Conservation (phyloP, 2,329 filamentous ascomycete genomes). For the Aureobasidium leucospermi region DNA sequence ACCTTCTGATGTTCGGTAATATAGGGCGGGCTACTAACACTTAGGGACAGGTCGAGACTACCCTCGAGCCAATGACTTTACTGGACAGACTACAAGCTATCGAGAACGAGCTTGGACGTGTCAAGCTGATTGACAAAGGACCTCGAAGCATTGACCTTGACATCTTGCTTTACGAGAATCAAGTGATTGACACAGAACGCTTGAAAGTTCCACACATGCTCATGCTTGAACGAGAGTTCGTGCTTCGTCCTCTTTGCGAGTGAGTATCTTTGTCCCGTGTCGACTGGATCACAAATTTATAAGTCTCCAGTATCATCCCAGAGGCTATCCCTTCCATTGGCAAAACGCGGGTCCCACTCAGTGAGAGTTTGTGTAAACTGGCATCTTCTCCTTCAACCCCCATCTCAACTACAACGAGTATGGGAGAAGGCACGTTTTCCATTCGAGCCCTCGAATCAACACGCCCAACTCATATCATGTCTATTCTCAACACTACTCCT, state of each 20-base stretch:
- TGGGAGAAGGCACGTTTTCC: constrained; percentile 29
- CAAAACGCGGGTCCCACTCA: constrained; percentile 17
- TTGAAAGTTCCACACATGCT: constrained; percentile 78
- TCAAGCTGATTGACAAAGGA: constrained; percentile 84
- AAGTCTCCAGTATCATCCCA: constrained; percentile 34
- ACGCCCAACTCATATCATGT: constrained; percentile 75
- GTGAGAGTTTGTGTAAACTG: constrained; percentile 2
- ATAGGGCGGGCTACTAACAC: constrained; percentile 16
- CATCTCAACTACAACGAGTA: constrained; percentile 26
- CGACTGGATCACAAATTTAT: neutral
- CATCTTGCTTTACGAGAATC: constrained; percentile 72
- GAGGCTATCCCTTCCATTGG: constrained; percentile 29
- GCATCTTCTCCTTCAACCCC: constrained; percentile 14
- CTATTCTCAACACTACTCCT: constrained; percentile 87
- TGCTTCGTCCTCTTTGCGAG: constrained; percentile 79
- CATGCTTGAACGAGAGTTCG: constrained; percentile 89
- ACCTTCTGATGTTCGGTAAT: neutral
- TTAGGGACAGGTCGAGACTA: constrained; percentile 66
- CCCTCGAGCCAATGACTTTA: constrained; percentile 64
- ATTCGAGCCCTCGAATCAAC: constrained; percentile 50
- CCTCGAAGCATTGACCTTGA: constrained; percentile 93
- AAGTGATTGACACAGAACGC: constrained; percentile 58
- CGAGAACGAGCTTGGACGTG: constrained; percentile 69
- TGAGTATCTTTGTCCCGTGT: constrained; percentile 33
- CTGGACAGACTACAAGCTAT: constrained; percentile 77